Evolutionary conservation across 371 early-diverging fungal species (phyloP), one percentile per base, ranked within the genome.

Genomic region (Entomophthora muscae): DNA sequence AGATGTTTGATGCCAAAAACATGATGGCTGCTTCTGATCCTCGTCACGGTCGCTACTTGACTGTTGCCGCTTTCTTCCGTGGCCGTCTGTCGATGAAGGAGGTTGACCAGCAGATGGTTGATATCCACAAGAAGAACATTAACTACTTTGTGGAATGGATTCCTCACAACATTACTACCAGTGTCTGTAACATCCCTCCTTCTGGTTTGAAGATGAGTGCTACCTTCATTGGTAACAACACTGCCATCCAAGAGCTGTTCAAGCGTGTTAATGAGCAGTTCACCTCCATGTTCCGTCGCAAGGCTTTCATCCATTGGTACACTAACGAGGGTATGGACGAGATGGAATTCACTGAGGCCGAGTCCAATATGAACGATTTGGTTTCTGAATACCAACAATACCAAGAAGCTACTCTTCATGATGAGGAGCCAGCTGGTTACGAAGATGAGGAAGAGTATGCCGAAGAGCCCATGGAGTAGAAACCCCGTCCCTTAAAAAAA

Each of bases 101-200:
- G 73, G 94, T 97, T 24, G 99, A 99, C 69, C 94, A 99, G 82
- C 99, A 99, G 76, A 95, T 99, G 97, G 78, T 91, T 66, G 86
- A 83, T 71, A 86, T 93, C 32, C 95, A 94, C 74, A 88, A 87
- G 72, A 93, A 91, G 84, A 95, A 93, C 83, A 85, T 87, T 55
- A 83, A 90, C n/a, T 88, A 91, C 83, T 99, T 99, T 77, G 99
- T 97, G 52, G 99, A 97, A 74, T 99, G 99, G 99, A 97, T 97
- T 69, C 99, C 99, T 67, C 96, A 95, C 84, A 93, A 94, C 77
- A 93, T 97, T 74, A 96, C 97, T 84, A 95, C 96, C 26, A 93
- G 97, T 65, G 90, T 95, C 33, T 98, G 99, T 77, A 94, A 96
- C 82, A 95, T 66, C n/a, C n/a, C n/a, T n/a, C n/a, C n/a, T n/a